Evolutionary conservation across 192 early-diverging fungal genomes (phyloP).

Genomic region (Backusella westeae): DNA sequence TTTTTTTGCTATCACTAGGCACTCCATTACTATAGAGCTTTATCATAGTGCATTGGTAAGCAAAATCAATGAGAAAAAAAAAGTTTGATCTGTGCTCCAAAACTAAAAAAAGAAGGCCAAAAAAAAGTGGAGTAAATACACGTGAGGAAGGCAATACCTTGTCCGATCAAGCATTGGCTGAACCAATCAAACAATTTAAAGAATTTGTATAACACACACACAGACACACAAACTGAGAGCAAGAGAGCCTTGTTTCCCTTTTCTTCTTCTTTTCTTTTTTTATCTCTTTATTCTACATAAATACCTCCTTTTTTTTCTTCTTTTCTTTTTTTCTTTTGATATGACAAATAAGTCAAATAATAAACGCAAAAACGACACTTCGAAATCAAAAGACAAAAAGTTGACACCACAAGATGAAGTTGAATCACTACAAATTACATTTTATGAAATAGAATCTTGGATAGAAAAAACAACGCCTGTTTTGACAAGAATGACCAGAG

Average conservation of each 20-base stretch:
- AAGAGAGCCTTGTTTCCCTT: not conserved
- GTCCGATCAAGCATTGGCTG: not conserved
- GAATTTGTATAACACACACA: not conserved
- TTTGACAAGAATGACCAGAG: constrained; percentile 36
- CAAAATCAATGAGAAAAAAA: not conserved
- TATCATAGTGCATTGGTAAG: not conserved
- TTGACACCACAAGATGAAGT: constrained; percentile 31
- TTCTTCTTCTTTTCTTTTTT: not conserved
- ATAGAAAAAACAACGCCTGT: constrained; percentile 40
- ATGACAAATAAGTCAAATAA: constrained; percentile 2
- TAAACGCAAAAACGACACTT: not conserved
- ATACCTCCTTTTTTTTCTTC: not conserved
- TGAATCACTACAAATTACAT: constrained; percentile 40
- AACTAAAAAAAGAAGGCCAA: not conserved
- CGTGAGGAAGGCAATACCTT: not conserved
- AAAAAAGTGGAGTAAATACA: not conserved
- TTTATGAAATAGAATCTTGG: constrained; percentile 44
- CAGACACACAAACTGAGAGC: not conserved
- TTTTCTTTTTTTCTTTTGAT: not conserved
- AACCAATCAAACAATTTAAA: constrained; percentile 1
- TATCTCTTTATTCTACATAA: not conserved
- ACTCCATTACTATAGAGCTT: no score
- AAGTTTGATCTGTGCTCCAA: not conserved
- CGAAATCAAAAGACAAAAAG: constrained; percentile 9
- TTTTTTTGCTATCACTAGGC: not conserved